A percentile compares a stretch with the other conserved stretches of the same genome.
These are phyloP conservation scores for Kwoniella dejecticola DNA, from an alignment of 768 basidiomycete species.

Conservation along the genomic window DNA sequence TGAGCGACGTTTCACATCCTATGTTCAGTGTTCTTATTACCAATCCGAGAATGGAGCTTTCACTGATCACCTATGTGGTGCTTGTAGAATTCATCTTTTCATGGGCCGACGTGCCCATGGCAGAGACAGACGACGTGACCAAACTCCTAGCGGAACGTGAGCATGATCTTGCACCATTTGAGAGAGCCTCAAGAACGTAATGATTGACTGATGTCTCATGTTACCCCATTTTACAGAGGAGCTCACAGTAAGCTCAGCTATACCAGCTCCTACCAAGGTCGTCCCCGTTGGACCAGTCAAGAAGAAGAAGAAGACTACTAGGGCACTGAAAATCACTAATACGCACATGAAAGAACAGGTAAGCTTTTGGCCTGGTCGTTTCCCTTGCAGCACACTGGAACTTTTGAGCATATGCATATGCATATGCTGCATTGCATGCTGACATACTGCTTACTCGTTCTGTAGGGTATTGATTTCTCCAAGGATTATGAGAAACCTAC, in stretches of 20 bases:
- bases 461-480: slow-evolving; percentile 39
- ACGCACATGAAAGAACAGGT: slow-evolving; percentile 41
- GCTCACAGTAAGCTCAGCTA: slow-evolving; percentile 24
- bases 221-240: slow-evolving; percentile 23
- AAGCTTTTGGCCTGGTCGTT: neutral
- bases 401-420: neutral
- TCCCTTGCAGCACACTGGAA: too few relatives aligned
- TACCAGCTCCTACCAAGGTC: slow-evolving; percentile 24
- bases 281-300: slow-evolving; percentile 19
- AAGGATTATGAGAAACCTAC: slow-evolving; percentile 33
- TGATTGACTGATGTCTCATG: neutral
- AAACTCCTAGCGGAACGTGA: slow-evolving; percentile 33
- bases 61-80: neutral
- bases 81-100: slow-evolving; percentile 30
- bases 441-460: slow-evolving; percentile 1
- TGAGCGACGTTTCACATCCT: too few relatives aligned
- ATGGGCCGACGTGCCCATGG: slow-evolving; percentile 33
- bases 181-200: neutral
- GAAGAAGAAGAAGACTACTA: slow-evolving; percentile 30
- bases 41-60: too few relatives aligned
- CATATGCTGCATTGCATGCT: neutral
- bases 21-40: too few relatives aligned
- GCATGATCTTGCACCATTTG: neutral
- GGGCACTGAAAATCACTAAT: slow-evolving; percentile 34
- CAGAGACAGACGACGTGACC: slow-evolving; percentile 30